Evolutionary conservation across 163 green algal species (phyloP), one percentile per base, ranked within the genome.

Genomic region (Smithsoniella earleae): DNA sequence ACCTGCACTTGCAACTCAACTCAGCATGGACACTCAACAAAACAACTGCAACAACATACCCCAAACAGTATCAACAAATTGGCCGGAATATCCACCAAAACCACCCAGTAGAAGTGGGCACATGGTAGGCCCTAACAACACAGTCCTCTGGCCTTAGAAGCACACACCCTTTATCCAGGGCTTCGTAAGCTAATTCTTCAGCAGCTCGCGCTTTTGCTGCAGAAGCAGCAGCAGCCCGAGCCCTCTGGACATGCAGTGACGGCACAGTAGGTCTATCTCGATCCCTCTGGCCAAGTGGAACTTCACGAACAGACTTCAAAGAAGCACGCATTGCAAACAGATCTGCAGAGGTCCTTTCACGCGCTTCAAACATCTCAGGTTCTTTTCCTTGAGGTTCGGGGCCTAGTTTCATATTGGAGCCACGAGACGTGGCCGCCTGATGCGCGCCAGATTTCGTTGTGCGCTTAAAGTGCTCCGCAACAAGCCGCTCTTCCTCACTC

Each of bases 391-490:
- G n/a, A n/a, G n/a, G n/a, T n/a, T n/a, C n/a, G n/a, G n/a, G n/a
- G n/a, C n/a, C n/a, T n/a, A n/a, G n/a, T n/a, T n/a, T n/a, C n/a
- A n/a, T n/a, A n/a, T 22, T 8, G 3, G 66, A 46, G 40, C 37
- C 46, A 27, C 66, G 18, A 66, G 31, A 38, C 45, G 30, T 36
- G 28, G n/a, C 58, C 73, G 36, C 31, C 74, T 43, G 69, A 30
- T 52, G 73, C 2, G 63, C 63, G 1, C 76, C 74, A 20, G 79
- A 82, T 18, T 76, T 76, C 3, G 82, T 77, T 74, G 88, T 6
- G 3, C 73, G 66, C 75, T 87, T 73, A 77, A 95, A 95, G 74
- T 95, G 89, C 77, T 94, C 89, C 25, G 74, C 43, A 36, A 95
- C 43, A 43, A 95, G 80, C 45, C 81, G 44, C 13, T 83, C 75